A percentile compares a stretch with the other conserved stretches of the same genome.
These are phyloP conservation scores for Phaeomoniella chlamydospora DNA, from an alignment of 2,329 filamentous ascomycete genomes.

Conservation along the genomic window DNA sequence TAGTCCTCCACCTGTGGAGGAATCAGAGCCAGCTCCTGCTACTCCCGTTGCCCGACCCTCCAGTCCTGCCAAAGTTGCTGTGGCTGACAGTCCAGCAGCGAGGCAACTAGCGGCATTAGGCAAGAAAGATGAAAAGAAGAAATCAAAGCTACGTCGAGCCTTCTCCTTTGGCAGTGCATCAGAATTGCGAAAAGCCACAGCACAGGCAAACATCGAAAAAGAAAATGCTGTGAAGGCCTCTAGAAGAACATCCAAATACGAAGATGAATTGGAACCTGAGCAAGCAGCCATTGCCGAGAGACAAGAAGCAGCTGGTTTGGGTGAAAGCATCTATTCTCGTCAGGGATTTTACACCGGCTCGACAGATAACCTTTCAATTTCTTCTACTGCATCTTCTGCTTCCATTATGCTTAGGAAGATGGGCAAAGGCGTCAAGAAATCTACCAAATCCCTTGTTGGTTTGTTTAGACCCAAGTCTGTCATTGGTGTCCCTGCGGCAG, in stretches of 20 bases:
- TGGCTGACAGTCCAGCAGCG: conserved; percentile 54
- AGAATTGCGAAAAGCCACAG: conserved; percentile 66
- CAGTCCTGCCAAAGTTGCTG: conserved; percentile 6
- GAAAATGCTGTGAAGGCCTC: conserved; percentile 33
- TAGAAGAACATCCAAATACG: conserved; percentile 48
- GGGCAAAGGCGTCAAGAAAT: conserved; percentile 96
- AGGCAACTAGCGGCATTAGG: conserved; percentile 78
- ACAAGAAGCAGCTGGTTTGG: conserved; percentile 84
- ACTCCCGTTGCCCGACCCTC: too few species aligned
- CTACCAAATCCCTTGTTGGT: conserved; percentile 77
- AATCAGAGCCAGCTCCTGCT: conserved; percentile 18
- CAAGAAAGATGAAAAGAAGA: conserved; percentile 68
- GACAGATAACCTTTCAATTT: conserved; percentile 66
- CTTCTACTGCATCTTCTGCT: conserved; percentile 32
- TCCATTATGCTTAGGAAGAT: conserved; percentile 68
- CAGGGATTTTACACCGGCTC: conserved; percentile 77
- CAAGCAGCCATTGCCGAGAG: conserved; percentile 82
- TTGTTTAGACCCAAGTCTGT: conserved; percentile 91
- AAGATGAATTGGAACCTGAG: conserved; percentile 68
- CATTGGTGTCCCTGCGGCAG: conserved; percentile 59
- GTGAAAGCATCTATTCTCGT: conserved; percentile 84
- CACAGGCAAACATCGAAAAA: conserved; percentile 39
- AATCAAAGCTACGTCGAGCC: conserved; percentile 69
- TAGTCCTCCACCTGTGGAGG: conserved; percentile 13
- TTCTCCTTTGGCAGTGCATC: conserved; percentile 96